Evolutionary conservation across 2,329 filamentous ascomycete genomes (phyloP).

Genomic region (Aspergillus sp.): DNA sequence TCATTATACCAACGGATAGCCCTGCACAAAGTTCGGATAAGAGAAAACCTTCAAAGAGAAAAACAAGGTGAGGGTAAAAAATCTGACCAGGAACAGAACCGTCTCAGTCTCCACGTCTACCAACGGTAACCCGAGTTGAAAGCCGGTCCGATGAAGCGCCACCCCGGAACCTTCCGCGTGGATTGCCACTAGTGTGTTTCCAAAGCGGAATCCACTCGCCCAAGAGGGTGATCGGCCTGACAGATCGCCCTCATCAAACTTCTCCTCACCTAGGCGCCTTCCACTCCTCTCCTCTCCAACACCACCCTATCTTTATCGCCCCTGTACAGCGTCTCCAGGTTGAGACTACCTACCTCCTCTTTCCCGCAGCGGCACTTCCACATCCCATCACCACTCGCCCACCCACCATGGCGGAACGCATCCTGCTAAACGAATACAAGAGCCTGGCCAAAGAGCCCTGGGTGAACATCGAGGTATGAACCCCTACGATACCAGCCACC

Average conservation of each 20-base stretch:
- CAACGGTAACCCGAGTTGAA: not conserved
- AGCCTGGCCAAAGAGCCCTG: constrained; percentile 83
- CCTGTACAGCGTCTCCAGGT: not conserved
- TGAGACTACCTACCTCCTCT: not conserved
- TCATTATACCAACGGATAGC: no score
- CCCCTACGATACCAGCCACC: constrained; percentile 1
- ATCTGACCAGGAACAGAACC: not conserved
- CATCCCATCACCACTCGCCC: not conserved
- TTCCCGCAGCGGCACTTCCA: not conserved
- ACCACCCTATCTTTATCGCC: not conserved
- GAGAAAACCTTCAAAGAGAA: no score
- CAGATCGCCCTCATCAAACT: not conserved
- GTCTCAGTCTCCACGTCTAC: not conserved
- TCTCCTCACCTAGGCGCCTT: not conserved
- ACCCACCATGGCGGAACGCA: constrained; percentile 63
- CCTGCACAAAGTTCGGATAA: no score
- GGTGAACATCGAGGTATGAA: constrained; percentile 78
- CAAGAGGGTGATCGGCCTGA: not conserved
- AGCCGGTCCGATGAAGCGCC: constrained; percentile 6
- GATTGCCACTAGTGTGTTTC: constrained; percentile 12
- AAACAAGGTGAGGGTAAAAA: not conserved
- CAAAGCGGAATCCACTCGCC: constrained; percentile 6
- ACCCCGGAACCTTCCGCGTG: constrained; percentile 18
- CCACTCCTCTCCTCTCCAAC: not conserved
- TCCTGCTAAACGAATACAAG: constrained; percentile 86